Percentiles rank a stretch among this genome's conserved stretches.
Evolutionary conservation across 2,329 filamentous ascomycete species (phyloP).

Genomic region (Neocatenulostroma microsporum): DNA sequence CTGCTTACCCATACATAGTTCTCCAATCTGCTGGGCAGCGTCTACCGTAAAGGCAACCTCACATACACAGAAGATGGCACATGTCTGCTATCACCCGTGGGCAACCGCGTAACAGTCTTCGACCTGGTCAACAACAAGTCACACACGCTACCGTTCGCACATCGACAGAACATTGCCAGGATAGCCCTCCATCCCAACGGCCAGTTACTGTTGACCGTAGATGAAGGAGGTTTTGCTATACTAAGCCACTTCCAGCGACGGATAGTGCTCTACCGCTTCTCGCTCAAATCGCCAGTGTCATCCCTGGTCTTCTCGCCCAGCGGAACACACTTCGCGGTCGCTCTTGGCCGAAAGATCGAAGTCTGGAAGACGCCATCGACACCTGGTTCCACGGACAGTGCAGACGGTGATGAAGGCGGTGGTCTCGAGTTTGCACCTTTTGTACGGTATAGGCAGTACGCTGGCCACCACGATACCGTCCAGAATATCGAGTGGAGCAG

Average conservation of each 20-base stretch:
- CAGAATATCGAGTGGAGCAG: slow-evolving; percentile 88
- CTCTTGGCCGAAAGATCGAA: slow-evolving; percentile 77
- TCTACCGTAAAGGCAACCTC: slow-evolving; percentile 96
- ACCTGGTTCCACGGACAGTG: slow-evolving; percentile 40
- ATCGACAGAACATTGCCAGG: slow-evolving; percentile 85
- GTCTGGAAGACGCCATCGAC: slow-evolving; percentile 94
- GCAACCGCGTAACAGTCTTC: slow-evolving; percentile 92
- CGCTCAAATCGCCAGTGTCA: slow-evolving; percentile 77
- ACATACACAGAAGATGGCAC: slow-evolving; percentile 95
- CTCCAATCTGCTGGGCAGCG: slow-evolving; percentile 94
- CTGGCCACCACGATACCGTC: slow-evolving; percentile 81
- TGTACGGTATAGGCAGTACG: slow-evolving; percentile 75
- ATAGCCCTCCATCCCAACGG: slow-evolving; percentile 83
- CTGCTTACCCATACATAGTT: slow-evolving; percentile 52
- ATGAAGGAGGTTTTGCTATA: slow-evolving; percentile 90
- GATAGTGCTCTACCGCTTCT: slow-evolving; percentile 86
- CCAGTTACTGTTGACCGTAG: slow-evolving; percentile 85
- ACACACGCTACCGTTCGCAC: slow-evolving; percentile 77
- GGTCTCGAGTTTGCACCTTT: slow-evolving; percentile 94
- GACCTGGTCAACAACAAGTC: slow-evolving; percentile 93
- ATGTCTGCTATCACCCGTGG: slow-evolving; percentile 89
- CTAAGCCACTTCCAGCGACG: slow-evolving; percentile 82
- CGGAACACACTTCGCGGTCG: slow-evolving; percentile 83
- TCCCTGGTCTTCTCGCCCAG: slow-evolving; percentile 86
- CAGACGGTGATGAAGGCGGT: slow-evolving; percentile 61